A percentile compares a stretch with the other conserved stretches of the same genome.
These are phyloP conservation scores for Sarocladium strictum DNA, from an alignment of 2,329 filamentous ascomycete species.

Conservation along the genomic window DNA sequence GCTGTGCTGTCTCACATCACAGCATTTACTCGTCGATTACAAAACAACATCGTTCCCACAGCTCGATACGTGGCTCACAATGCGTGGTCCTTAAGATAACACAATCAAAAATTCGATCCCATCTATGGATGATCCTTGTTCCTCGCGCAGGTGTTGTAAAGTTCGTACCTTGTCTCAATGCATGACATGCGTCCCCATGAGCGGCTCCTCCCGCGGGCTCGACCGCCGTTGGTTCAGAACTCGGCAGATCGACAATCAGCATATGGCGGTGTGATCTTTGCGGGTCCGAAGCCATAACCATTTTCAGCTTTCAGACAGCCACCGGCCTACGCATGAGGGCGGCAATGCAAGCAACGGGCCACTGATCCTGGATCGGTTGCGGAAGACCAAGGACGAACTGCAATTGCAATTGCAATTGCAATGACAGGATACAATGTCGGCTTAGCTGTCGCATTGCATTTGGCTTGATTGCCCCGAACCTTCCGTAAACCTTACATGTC, in stretches of 20 bases:
- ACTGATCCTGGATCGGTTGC: not conserved
- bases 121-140: not conserved
- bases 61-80: not conserved
- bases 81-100: not conserved
- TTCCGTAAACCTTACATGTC: too few relatives aligned
- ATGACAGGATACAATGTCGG: too few relatives aligned
- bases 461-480: too few relatives aligned
- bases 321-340: not conserved
- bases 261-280: slow-evolving; percentile 4
- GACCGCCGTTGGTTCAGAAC: too few relatives aligned
- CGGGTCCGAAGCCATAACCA: not conserved
- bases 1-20: not conserved
- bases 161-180: not conserved
- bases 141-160: not conserved
- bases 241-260: not conserved
- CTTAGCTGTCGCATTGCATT: too few relatives aligned
- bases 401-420: too few relatives aligned
- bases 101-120: not conserved
- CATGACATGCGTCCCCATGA: not conserved
- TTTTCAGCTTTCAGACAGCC: slow-evolving; percentile 2
- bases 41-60: not conserved
- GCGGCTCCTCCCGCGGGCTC: not conserved
- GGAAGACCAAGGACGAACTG: not conserved
- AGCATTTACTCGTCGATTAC: not conserved
- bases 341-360: not conserved